phyloP scores from a whole-genome alignment of 164 flowering plant genomes.

The Pachysandra terminalis region DNA sequence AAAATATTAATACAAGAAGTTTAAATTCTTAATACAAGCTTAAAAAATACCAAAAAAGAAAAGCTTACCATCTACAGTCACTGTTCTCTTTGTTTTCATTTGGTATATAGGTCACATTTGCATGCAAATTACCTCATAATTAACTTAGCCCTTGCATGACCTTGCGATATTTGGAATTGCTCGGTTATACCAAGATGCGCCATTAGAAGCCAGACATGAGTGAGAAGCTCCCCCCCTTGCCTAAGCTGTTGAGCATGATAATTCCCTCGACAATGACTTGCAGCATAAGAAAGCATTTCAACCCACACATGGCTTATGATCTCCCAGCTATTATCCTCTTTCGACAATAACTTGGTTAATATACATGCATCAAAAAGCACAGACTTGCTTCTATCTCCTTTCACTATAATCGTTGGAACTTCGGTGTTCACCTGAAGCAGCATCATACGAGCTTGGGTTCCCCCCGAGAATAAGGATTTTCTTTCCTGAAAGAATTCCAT shows the following conservation, averaged over 20 bases:
- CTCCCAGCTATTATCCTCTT: constrained; percentile 1
- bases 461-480: neutral
- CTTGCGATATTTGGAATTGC: constrained; percentile 7
- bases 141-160: constrained; percentile 8
- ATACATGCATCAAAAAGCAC: constrained; percentile 23
- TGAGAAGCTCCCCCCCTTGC: constrained; percentile 18
- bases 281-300: constrained; percentile 17
- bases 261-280: constrained; percentile 6
- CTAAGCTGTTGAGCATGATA: constrained; percentile 10
- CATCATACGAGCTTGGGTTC: constrained; percentile 11
- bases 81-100: too few species aligned
- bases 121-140: neutral
- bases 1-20: too few species aligned
- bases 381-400: constrained; percentile 27
- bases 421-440: constrained; percentile 18
- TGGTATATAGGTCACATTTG: too few species aligned
- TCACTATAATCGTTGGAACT: constrained; percentile 14
- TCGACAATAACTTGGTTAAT: constrained; percentile 7
- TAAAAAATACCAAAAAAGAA: too few species aligned
- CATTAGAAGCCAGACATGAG: constrained; percentile 18
- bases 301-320: constrained; percentile 12
- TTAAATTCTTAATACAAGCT: too few species aligned
- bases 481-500: constrained; percentile 8
- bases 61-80: too few species aligned
- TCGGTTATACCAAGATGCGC: constrained; percentile 18